Evolutionary conservation across 441 rosid species (phyloP), one percentile per base, ranked within the genome.

Genomic region (Mallotus japonicus): DNA sequence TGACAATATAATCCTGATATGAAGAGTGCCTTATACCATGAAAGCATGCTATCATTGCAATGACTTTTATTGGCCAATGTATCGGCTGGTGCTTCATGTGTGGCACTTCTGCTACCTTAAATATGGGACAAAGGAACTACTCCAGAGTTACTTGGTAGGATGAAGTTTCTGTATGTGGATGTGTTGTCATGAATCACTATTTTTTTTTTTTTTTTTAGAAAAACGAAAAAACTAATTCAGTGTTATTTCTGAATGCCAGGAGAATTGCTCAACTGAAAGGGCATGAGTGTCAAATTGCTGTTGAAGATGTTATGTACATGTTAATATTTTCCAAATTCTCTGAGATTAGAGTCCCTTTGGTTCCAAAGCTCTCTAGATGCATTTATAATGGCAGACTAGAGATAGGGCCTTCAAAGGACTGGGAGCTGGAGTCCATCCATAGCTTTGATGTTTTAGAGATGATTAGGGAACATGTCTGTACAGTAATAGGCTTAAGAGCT

Each of bases 301-400:
- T 92, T 28, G 87, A 91, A 81, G 99, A 95, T 78, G 85, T 95
- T 17, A 95, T 92, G 89, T 91, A 92, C 78, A 85, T 92, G 90
- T 72, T 89, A 67, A 81, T 95, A 73, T 77, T 92, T 69, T 87
- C 78, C 81, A 92, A 89, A 72, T 95, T 89, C 85, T 89, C 97
- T 0, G 97, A 95, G 78, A 81, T 88, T 72, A 85, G 88, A 83
- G 99, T 88, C 42, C 93, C 88, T 34, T 75, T 95, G 64, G 89
- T 91, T 71, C 99, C 99, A 14, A 90, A 86, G 83, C 97, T 95
- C 70, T 87, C 94, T 11, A 85, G 84, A 63, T 92, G 97, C 83
- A 85, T 87, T 59, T 89, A 87, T 73, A 95, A 92, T 71, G 81
- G 88, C 47, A 85, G 97, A 69, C 91, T 95, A 50, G 97, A 90